Evolutionary conservation across 2,329 filamentous ascomycete genomes (phyloP), one percentile per base, ranked within the genome.

Genomic region (Karstenula rhodostoma): DNA sequence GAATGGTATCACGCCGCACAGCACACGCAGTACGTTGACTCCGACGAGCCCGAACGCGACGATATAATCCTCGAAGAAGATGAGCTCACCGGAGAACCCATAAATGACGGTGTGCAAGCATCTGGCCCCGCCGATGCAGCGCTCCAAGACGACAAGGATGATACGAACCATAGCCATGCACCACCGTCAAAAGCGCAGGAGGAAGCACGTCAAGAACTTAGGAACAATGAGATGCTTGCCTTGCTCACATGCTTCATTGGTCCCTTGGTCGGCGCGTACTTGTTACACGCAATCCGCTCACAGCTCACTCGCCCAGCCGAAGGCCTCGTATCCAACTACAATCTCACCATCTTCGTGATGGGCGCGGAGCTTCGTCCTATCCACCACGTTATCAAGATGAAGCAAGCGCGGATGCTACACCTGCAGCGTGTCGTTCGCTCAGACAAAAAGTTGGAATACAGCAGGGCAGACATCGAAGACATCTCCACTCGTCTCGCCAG

Each of bases 271-370:
- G 91, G 92, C n/a, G 91, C 94, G 29, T 95, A 90, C 78, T 81
- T 97, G 42, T 83, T 98, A 12, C 94, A 97, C 73, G 82, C 87
- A 22, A 91, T 97, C 60, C 88, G 94, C 53, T 86, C 85, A 9
- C 92, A 94, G 69, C 86, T 98, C 19, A 94, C 91, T 25, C 85
- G 91, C 1, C 92, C 91, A 0, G 93, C 93, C 0, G 93, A 96
- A 75, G 92, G 92, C 1, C 82, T 98, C 12, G 90, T 98, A 7
- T 96, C 93, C 4, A 92, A 97, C 77, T 96, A 94, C 79, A 97
- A 97, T 76, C 83, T 98, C 57, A 93, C 90, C 13, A 92, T 98
- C 55, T 98, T 97, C 77, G 82, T 97, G 2, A 84, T 97, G 19
- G 92, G 91, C 0, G 91, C 94, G 3, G 94, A 98, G 78, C 82